Percentiles rank a stretch among this genome's conserved stretches.
Conservation (phyloP, 2,329 filamentous ascomycete genomes). For the Magnaporthiopsis incrustans region DNA sequence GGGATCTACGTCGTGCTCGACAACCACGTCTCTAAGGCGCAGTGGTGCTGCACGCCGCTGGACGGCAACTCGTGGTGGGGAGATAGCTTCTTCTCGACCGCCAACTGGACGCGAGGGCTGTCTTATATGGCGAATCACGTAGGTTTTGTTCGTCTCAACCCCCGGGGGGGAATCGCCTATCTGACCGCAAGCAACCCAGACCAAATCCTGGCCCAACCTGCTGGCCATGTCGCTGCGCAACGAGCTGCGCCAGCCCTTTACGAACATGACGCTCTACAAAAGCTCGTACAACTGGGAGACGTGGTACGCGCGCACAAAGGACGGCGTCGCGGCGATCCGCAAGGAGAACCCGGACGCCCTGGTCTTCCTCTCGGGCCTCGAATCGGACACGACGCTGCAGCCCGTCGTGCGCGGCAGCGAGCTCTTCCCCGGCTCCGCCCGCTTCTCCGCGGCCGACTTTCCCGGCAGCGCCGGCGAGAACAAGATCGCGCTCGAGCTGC, state of each 20-base stretch:
- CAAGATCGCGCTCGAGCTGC: slow-evolving; percentile 41
- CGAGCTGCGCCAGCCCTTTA: slow-evolving; percentile 28
- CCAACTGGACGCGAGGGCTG: slow-evolving; percentile 45
- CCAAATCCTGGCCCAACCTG: slow-evolving; percentile 30
- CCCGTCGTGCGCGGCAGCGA: slow-evolving; percentile 33
- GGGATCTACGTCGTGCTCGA: slow-evolving; percentile 41
- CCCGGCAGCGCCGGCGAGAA: slow-evolving; percentile 25
- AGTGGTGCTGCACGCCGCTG: slow-evolving; percentile 37
- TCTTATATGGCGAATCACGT: slow-evolving; percentile 37
- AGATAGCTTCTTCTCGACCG: slow-evolving; percentile 42
- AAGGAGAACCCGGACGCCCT: slow-evolving; percentile 34
- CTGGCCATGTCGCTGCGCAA: slow-evolving; percentile 35
- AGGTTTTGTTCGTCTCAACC: no score
- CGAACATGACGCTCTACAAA: slow-evolving; percentile 20
- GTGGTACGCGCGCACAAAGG: slow-evolving; percentile 36
- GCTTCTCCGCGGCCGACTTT: slow-evolving; percentile 25
- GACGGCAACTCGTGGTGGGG: slow-evolving; percentile 46
- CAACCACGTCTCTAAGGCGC: slow-evolving; percentile 40
- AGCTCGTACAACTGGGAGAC: slow-evolving; percentile 35
- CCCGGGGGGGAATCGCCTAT: no score
- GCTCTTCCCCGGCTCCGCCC: slow-evolving; percentile 29
- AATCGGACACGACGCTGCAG: slow-evolving; percentile 37
- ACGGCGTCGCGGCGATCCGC: slow-evolving; percentile 34
- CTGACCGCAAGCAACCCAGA: background rate
- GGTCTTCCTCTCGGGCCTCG: slow-evolving; percentile 42